Evolutionary conservation across 768 basidiomycete genomes (phyloP), one percentile per base, ranked within the genome.

Genomic region (Rhizopogon vulgaris): DNA sequence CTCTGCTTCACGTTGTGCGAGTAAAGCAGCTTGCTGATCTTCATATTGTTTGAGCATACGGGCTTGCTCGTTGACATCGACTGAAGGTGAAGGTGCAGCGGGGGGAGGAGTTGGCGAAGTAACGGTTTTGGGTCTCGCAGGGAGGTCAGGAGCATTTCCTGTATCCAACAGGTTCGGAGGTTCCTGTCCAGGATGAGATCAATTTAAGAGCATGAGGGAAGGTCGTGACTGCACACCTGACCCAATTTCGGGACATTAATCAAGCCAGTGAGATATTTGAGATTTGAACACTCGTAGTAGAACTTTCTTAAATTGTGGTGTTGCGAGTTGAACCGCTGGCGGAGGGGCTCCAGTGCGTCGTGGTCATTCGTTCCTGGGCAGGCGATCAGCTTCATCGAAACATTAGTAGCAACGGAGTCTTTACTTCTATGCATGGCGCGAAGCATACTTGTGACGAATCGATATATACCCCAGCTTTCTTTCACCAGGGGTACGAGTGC

Each of bases 171-270:
- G 76, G 62, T 94, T 97, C n/a, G 95, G 96, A 25, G 95, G 95
- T 73, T 97, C 95, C 91, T 96, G 55, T 52, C 41, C 24, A 52
- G 47, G 46, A 53, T 28, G 24, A 43, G 30, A 49, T 54, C n/a
- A 51, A 51, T 51, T 34, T 34, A 22, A 8, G 45, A 28, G 4
- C 8, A 22, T 8, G 27, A 27, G 28, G 24, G 27, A 12, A 49
- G 30, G 22, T 4, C 51, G 34, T 6, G 10, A 12, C 49, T 41
- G 28, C 50, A 49, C 62, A 92, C 93, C 64, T 90, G 85, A 41
- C 93, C 95, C 34, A 99, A 78, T 69, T 98, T 99, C 10, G 96
- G 96, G 2, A 99, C 94, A 67, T 98, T 99, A 63, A 98, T 96
- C 30, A 99, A 78, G 41, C 94, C 91, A 9, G 96, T 99, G 48